phyloP scores from a whole-genome alignment of 1,284 basidiomycete genomes.

The Trametes pubescens region DNA sequence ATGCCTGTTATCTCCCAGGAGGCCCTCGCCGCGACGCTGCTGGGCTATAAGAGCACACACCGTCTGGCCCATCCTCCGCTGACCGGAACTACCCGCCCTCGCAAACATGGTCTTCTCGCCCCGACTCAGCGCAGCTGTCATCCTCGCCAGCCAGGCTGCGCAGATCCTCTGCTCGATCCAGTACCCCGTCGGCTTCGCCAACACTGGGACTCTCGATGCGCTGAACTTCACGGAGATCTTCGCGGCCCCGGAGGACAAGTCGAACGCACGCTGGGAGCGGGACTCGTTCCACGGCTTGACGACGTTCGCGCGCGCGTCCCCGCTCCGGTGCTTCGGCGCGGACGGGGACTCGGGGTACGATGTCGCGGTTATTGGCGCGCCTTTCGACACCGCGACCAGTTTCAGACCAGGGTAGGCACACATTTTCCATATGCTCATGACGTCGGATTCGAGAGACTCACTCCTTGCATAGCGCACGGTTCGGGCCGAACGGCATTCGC shows the following conservation, averaged over 20 bases:
- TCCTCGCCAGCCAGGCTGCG: constrained; percentile 16
- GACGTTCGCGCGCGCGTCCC: constrained; percentile 41
- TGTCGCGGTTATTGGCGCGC: constrained; percentile 46
- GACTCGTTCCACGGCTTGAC: constrained; percentile 43
- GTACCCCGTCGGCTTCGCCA: constrained; percentile 26
- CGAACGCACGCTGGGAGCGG: constrained; percentile 36
- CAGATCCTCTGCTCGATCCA: constrained; percentile 22
- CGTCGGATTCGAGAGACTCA: no score
- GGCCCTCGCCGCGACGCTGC: neutral
- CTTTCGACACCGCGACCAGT: constrained; percentile 47
- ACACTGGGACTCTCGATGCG: constrained; percentile 13
- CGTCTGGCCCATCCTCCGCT: neutral
- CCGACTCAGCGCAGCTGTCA: constrained; percentile 11
- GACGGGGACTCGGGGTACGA: constrained; percentile 41
- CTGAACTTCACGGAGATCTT: constrained; percentile 42
- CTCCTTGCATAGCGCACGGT: constrained; percentile 39
- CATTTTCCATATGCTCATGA: neutral
- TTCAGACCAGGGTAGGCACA: constrained; percentile 44
- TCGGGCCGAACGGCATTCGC: constrained; percentile 50
- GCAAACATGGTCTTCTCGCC: constrained; percentile 20
- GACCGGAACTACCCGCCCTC: neutral
- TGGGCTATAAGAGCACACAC: constrained; percentile 14
- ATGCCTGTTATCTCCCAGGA: constrained; percentile 23
- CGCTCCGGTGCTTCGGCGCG: constrained; percentile 43
- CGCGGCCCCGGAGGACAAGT: constrained; percentile 29